Conservation (phyloP, 495 filamentous ascomycete genomes). For the Penicillium diatomitis region DNA sequence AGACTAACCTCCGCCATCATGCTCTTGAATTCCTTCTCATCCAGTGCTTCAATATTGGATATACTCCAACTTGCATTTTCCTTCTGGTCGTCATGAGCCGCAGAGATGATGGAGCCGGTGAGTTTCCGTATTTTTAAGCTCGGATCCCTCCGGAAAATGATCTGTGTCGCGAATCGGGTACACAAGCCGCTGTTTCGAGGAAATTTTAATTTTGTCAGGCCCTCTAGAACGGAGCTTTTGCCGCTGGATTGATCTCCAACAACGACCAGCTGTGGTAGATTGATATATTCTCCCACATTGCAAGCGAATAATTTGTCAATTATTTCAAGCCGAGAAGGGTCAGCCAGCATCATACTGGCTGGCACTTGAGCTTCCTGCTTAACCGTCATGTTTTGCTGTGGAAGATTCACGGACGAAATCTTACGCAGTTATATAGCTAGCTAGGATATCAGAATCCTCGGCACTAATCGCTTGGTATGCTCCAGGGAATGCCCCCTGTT, state of each 20-base stretch:
- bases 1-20: no score
- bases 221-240: constrained; percentile 42
- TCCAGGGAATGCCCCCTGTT: no score
- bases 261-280: constrained; percentile 58
- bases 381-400: no score
- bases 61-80: not conserved
- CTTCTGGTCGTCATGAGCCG: not conserved
- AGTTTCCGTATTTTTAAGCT: not conserved
- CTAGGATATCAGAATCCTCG: no score
- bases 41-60: constrained; percentile 28
- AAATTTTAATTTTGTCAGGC: constrained; percentile 30
- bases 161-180: constrained; percentile 25
- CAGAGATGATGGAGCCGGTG: constrained; percentile 1
- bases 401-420: no score
- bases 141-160: constrained; percentile 17
- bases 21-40: constrained; percentile 30
- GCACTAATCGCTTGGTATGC: no score
- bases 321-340: no score
- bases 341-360: no score
- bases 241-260: constrained; percentile 48
- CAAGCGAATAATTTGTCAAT: no score
- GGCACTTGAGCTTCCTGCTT: no score
- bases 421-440: no score
- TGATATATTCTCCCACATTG: constrained; percentile 47
- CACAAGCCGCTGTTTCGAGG: constrained; percentile 30